Conservation (phyloP, 2,329 filamentous ascomycete genomes). For the Calonectria pseudoreteaudii region DNA sequence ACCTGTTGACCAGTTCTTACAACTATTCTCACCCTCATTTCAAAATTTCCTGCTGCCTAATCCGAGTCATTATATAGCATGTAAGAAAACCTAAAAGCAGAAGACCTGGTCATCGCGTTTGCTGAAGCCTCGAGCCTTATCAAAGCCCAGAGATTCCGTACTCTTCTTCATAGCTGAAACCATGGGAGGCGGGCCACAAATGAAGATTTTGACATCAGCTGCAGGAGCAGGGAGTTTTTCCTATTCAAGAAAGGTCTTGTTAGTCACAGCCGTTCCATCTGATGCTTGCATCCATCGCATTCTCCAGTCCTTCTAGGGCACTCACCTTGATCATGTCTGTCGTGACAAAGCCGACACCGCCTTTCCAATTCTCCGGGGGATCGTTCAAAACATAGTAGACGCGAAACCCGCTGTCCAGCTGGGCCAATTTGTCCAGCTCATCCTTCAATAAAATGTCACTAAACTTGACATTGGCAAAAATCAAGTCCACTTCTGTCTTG, state of each 20-base stretch:
- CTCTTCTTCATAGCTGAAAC: conserved; percentile 96
- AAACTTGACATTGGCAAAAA: conserved; percentile 93
- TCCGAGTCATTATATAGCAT: background rate
- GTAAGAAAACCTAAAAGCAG: conserved; percentile 70
- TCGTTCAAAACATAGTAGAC: conserved; percentile 97
- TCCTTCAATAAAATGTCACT: conserved; percentile 93
- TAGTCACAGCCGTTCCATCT: background rate
- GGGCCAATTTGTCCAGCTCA: conserved; percentile 82
- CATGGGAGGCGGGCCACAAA: conserved; percentile 83
- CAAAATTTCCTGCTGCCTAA: background rate
- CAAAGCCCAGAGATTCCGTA: conserved; percentile 85
- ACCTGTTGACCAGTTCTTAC: background rate
- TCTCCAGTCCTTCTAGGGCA: background rate
- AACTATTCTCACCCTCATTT: background rate
- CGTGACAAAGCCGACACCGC: conserved; percentile 93
- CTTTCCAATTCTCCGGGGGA: conserved; percentile 88
- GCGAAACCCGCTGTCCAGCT: conserved; percentile 81
- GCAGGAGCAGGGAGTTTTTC: conserved; percentile 1
- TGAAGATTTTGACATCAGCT: background rate
- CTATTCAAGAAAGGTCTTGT: background rate
- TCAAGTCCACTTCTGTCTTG: conserved; percentile 87
- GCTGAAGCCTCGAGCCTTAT: conserved; percentile 92
- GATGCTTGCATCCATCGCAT: background rate
- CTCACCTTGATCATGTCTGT: conserved; percentile 88
- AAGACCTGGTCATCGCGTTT: conserved; percentile 98